Evolutionary conservation across 129 eudicot species (phyloP).

Genomic region (Ambrosia artemisiifolia): DNA sequence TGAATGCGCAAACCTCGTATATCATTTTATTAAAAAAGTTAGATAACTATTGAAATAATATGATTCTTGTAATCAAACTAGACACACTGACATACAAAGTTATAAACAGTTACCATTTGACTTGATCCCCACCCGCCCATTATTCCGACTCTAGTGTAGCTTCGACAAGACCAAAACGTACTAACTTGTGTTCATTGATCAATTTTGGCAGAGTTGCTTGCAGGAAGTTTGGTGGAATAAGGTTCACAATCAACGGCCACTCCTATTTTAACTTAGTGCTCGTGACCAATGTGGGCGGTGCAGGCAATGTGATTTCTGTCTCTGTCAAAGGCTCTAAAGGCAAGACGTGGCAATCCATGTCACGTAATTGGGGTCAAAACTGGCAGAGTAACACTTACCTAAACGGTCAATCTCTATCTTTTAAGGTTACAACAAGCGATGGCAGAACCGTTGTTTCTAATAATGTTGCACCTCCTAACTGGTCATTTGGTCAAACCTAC

Average conservation of each 20-base stretch:
- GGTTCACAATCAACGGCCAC: conserved; percentile 69
- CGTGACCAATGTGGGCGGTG: conserved; percentile 56
- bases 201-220: conserved; percentile 49
- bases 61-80: neutral
- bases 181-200: neutral
- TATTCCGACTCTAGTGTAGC: neutral
- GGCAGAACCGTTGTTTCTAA: conserved; percentile 40
- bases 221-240: conserved; percentile 47
- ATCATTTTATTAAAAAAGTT: neutral
- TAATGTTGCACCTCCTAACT: conserved; percentile 44
- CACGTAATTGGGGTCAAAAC: conserved; percentile 66
- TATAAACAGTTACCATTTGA: neutral
- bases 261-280: conserved; percentile 58
- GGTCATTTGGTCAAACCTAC: conserved; percentile 66
- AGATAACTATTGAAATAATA: neutral
- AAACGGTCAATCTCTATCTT: conserved; percentile 51
- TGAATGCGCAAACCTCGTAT: neutral
- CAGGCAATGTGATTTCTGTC: conserved; percentile 41
- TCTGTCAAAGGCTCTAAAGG: conserved; percentile 48
- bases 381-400: conserved; percentile 61
- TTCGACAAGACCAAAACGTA: neutral
- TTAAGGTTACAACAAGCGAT: conserved; percentile 58
- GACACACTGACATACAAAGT: neutral
- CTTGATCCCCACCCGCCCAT: neutral
- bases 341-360: conserved; percentile 47